These are phyloP conservation scores for Aureobasidium lini DNA, from an alignment of 2,329 filamentous ascomycete species.

Conservation along the genomic window DNA sequence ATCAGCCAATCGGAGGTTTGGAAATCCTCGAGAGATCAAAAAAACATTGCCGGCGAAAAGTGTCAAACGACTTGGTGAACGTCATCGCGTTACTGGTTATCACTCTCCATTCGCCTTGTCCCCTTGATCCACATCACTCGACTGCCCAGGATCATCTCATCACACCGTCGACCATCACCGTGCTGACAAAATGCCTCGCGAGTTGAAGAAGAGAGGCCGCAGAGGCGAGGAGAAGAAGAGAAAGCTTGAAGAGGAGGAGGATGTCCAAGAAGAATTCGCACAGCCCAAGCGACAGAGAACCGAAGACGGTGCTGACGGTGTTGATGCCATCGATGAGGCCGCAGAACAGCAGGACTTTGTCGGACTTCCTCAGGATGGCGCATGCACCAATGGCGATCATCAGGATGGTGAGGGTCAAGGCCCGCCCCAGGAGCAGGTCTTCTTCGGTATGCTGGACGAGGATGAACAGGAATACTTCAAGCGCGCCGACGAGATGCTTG, in stretches of 20 bases:
- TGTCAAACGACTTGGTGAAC: background rate
- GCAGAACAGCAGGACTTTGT: slow-evolving; percentile 25
- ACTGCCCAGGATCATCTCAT: background rate
- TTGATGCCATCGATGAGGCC: slow-evolving; percentile 29
- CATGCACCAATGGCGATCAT: slow-evolving; percentile 26
- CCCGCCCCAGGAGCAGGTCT: slow-evolving; percentile 55
- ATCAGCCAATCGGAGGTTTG: background rate
- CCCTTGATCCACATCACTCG: background rate
- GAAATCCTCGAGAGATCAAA: no score
- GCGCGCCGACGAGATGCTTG: slow-evolving; percentile 79
- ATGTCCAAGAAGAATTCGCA: slow-evolving; percentile 27
- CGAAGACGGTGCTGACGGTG: background rate
- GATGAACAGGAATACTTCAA: slow-evolving; percentile 96
- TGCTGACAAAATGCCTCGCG: slow-evolving; percentile 46
- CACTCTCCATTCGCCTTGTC: background rate
- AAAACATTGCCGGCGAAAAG: no score
- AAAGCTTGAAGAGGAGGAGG: slow-evolving; percentile 40
- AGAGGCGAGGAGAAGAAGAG: slow-evolving; percentile 46
- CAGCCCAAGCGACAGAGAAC: slow-evolving; percentile 30
- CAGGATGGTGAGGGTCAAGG: slow-evolving; percentile 25
- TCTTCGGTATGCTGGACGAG: slow-evolving; percentile 87
- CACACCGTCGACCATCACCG: background rate
- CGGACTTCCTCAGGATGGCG: slow-evolving; percentile 20
- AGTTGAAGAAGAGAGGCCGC: slow-evolving; percentile 51
- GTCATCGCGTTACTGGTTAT: background rate